These are phyloP conservation scores for Lentinus brumalis DNA, from an alignment of 768 basidiomycete genomes.

Conservation along the genomic window DNA sequence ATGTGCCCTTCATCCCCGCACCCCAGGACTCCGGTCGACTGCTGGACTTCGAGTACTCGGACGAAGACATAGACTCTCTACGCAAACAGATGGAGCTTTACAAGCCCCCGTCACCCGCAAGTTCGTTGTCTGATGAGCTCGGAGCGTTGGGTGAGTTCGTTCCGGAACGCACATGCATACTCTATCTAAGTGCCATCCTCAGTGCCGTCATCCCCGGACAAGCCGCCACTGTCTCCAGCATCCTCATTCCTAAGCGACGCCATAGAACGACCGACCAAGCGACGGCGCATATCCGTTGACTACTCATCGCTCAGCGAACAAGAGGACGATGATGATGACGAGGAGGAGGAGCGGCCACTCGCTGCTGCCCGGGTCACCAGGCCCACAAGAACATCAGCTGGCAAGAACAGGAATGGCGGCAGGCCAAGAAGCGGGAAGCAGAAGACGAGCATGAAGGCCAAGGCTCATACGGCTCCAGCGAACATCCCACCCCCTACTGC, in stretches of 20 bases:
- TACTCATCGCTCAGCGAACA: slow-evolving; percentile 32
- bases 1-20: not conserved
- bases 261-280: slow-evolving; percentile 30
- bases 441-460: slow-evolving; percentile 58
- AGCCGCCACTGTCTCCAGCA: slow-evolving; percentile 33
- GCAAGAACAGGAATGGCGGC: slow-evolving; percentile 9
- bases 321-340: slow-evolving; percentile 24
- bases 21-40: slow-evolving; percentile 72
- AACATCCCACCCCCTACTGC: slow-evolving; percentile 44
- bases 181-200: not conserved
- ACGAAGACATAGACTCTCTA: slow-evolving; percentile 68
- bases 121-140: slow-evolving; percentile 46
- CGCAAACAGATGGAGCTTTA: slow-evolving; percentile 69
- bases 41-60: slow-evolving; percentile 76
- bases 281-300: slow-evolving; percentile 27
- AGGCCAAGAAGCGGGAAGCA: slow-evolving; percentile 51
- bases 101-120: slow-evolving; percentile 49
- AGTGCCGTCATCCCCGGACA: slow-evolving; percentile 32
- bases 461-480: slow-evolving; percentile 57
- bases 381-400: not conserved
- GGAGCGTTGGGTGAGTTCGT: slow-evolving; percentile 53
- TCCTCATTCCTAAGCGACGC: slow-evolving; percentile 33
- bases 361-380: slow-evolving; percentile 14
- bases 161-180: not conserved
- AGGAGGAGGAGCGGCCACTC: slow-evolving; percentile 27